A percentile compares a stretch with the other conserved stretches of the same genome.
Evolutionary conservation across 768 basidiomycete genomes (phyloP).

Genomic region (Boletus pseudo-olivaceus): DNA sequence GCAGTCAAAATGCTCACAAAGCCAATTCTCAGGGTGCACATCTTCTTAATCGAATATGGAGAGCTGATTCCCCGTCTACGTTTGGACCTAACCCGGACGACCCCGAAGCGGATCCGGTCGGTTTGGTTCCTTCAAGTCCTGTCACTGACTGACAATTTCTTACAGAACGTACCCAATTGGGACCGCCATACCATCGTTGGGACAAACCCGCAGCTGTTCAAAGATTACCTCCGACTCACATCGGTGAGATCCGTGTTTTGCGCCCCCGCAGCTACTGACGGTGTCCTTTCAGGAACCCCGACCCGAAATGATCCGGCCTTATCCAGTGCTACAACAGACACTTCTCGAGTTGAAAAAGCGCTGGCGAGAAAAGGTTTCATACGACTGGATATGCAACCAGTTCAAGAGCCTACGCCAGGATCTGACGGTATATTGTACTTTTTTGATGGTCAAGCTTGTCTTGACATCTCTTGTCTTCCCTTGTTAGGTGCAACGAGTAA

Average conservation of each 20-base stretch:
- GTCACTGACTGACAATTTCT: conserved; percentile 6
- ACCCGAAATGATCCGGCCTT: conserved; percentile 90
- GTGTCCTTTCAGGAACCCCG: conserved; percentile 76
- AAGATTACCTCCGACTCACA: conserved; percentile 92
- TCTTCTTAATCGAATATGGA: conserved; percentile 45
- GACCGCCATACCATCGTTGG: conserved; percentile 95
- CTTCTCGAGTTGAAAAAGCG: conserved; percentile 81
- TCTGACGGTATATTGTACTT: conserved; percentile 71
- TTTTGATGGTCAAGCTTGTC: background rate
- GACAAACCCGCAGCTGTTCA: conserved; percentile 84
- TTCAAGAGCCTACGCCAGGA: conserved; percentile 98
- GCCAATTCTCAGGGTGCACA: conserved; percentile 49
- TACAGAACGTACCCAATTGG: conserved; percentile 94
- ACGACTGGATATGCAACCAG: conserved; percentile 94
- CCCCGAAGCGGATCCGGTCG: conserved; percentile 68
- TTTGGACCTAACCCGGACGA: conserved; percentile 52
- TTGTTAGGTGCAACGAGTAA: conserved; percentile 91
- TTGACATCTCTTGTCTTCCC: conserved; percentile 9
- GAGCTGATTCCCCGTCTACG: conserved; percentile 48
- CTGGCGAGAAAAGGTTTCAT: conserved; percentile 75
- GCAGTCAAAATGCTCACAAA: conserved; percentile 36
- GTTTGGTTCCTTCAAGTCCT: conserved; percentile 23
- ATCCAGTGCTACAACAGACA: conserved; percentile 78
- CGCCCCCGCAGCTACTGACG: conserved; percentile 3
- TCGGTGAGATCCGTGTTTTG: conserved; percentile 49